Conservation (phyloP, 441 rosid species). For the Erysimum cheiri region DNA sequence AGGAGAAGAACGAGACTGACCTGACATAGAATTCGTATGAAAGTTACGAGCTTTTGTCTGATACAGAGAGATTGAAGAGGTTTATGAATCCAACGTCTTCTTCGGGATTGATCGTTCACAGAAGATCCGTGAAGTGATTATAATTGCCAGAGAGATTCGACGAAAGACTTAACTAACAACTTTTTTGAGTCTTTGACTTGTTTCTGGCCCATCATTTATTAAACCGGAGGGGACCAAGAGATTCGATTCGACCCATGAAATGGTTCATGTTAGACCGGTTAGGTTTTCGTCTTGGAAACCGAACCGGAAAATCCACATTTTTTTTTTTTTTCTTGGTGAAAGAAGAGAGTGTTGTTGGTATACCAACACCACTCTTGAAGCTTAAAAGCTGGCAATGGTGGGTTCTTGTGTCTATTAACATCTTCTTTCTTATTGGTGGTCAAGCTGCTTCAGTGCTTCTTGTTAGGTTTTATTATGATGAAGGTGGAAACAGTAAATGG, state of each 20-base stretch:
- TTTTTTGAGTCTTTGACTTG: no score
- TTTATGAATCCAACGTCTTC: not conserved
- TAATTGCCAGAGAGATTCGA: conserved; percentile 19
- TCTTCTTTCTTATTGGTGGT: conserved; percentile 78
- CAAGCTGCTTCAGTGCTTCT: conserved; percentile 86
- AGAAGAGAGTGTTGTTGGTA: conserved; percentile 41
- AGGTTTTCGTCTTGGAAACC: no score
- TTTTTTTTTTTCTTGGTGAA: conserved; percentile 51
- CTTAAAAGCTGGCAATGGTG: conserved; percentile 85
- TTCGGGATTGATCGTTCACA: conserved; percentile 17
- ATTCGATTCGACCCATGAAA: no score
- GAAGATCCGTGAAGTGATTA: conserved; percentile 18
- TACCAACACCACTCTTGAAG: conserved; percentile 51
- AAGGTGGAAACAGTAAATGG: conserved; percentile 95
- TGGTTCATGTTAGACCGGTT: no score
- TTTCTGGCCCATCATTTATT: no score
- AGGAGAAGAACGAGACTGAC: conserved; percentile 17
- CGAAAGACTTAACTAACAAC: no score
- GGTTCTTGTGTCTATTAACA: conserved; percentile 65
- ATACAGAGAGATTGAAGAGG: conserved; percentile 12
- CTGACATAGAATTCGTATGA: conserved; percentile 27
- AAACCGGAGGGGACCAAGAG: no score
- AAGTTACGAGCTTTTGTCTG: not conserved
- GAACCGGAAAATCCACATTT: no score
- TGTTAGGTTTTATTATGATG: conserved; percentile 82